phyloP scores from a whole-genome alignment of 2,329 filamentous ascomycete species.

The Fusarium nematophilum region DNA sequence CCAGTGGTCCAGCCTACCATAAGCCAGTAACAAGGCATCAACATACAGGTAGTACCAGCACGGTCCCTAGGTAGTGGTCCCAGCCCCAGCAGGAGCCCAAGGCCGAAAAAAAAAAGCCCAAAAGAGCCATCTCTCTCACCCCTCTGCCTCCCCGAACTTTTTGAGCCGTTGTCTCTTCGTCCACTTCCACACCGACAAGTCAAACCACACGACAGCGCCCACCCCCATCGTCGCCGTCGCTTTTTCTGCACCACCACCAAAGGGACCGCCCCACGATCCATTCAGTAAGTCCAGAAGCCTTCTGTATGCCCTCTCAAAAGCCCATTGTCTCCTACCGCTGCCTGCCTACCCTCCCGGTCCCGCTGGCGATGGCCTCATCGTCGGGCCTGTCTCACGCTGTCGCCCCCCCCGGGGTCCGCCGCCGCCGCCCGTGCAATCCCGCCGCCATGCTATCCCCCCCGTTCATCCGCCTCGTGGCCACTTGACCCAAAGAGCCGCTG shows the following conservation, averaged over 20 bases:
- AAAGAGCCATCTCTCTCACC: constrained; percentile 36
- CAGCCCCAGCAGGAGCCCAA: constrained; percentile 34
- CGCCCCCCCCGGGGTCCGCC: constrained; percentile 16
- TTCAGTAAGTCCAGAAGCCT: constrained; percentile 42
- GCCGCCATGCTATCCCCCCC: constrained; percentile 30
- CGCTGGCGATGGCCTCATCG: constrained; percentile 39
- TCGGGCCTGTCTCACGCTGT: constrained; percentile 26
- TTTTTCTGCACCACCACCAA: constrained; percentile 46
- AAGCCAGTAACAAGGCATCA: constrained; percentile 29
- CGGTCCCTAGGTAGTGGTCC: constrained; percentile 26
- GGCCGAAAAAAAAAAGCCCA: constrained; percentile 35
- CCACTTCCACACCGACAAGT: constrained; percentile 48
- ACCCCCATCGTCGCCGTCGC: constrained; percentile 43
- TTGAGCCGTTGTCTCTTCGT: constrained; percentile 35
- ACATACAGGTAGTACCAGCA: too few relatives aligned
- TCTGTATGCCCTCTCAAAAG: constrained; percentile 14
- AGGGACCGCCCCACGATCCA: constrained; percentile 46
- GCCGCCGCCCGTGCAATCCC: constrained; percentile 16
- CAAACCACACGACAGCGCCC: constrained; percentile 42
- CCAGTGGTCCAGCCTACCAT: constrained; percentile 15
- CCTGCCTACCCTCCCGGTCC: constrained; percentile 18
- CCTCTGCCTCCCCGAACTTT: constrained; percentile 35
- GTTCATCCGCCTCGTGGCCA: constrained; percentile 36
- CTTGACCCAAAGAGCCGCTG: too few relatives aligned
- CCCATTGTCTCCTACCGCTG: constrained; percentile 12